These are phyloP conservation scores for Chloris gayana DNA, from an alignment of 176 grass and related monocot genomes.

Conservation along the genomic window DNA sequence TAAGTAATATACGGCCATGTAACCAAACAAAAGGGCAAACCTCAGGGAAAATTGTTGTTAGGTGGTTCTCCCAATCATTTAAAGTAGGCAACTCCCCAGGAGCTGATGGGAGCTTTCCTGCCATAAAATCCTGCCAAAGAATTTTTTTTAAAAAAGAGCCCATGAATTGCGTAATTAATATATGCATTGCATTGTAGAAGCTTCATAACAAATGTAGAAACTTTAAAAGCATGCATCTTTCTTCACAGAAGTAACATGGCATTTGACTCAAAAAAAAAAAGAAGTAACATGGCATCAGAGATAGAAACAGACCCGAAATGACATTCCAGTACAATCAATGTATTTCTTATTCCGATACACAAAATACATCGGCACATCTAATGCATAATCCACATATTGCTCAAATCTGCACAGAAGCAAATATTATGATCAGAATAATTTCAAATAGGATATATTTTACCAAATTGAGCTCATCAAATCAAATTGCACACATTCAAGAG, in stretches of 20 bases:
- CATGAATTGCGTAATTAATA: constrained; percentile 6
- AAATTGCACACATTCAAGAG: neutral
- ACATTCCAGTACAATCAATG: constrained; percentile 94
- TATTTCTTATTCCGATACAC: constrained; percentile 94
- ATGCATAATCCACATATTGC: constrained; percentile 88
- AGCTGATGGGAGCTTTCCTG: constrained; percentile 79
- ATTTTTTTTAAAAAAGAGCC: constrained; percentile 1
- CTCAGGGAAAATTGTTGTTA: constrained; percentile 99
- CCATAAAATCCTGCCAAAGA: constrained; percentile 91
- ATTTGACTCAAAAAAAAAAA: too few relatives aligned
- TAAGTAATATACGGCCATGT: neutral
- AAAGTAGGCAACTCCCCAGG: constrained; percentile 92
- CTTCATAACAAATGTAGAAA: neutral
- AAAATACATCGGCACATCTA: constrained; percentile 98
- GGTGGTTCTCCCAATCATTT: constrained; percentile 99
- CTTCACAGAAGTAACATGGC: neutral
- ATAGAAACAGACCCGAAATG: constrained; percentile 78
- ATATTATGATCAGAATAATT: constrained; percentile 38
- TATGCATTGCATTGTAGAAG: neutral
- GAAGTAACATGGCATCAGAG: constrained; percentile 19
- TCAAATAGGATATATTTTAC: constrained; percentile 15
- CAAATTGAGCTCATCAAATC: constrained; percentile 23
- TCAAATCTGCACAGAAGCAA: constrained; percentile 72
- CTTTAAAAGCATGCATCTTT: neutral
- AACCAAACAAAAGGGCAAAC: constrained; percentile 41